These are phyloP conservation scores for Blakeslea trispora DNA, from an alignment of 371 early-diverging fungal genomes.

Conservation along the genomic window DNA sequence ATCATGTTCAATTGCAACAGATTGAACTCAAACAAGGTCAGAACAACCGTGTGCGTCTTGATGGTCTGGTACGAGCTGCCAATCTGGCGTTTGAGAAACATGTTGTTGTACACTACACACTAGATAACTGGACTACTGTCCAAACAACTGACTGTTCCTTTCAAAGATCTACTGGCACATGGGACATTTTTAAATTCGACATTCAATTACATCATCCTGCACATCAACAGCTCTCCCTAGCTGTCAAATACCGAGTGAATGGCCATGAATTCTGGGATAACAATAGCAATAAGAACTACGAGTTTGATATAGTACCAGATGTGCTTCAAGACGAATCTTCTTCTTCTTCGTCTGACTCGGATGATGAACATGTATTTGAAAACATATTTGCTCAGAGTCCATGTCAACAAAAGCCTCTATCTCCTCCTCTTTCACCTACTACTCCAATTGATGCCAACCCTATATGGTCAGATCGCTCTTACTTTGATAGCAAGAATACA, in stretches of 20 bases:
- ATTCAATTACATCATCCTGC: slow-evolving; percentile 13
- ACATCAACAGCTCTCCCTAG: slow-evolving; percentile 20
- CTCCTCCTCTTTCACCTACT: slow-evolving; percentile 24
- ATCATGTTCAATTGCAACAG: slow-evolving; percentile 29
- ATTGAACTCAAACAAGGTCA: slow-evolving; percentile 22
- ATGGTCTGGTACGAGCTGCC: slow-evolving; percentile 68
- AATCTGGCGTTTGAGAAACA: slow-evolving; percentile 79
- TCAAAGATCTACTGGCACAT: slow-evolving; percentile 47
- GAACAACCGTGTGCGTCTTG: slow-evolving; percentile 30
- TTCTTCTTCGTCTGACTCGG: slow-evolving; percentile 14
- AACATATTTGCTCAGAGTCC: slow-evolving; percentile 13
- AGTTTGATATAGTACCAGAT: slow-evolving; percentile 18
- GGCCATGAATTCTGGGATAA: slow-evolving; percentile 82
- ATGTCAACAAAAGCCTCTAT: slow-evolving; percentile 12
- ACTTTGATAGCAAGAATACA: background rate
- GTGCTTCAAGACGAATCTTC: slow-evolving; percentile 10
- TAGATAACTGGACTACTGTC: slow-evolving; percentile 69
- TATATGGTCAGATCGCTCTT: slow-evolving; percentile 7
- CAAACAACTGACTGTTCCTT: slow-evolving; percentile 61
- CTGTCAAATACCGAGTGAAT: slow-evolving; percentile 51
- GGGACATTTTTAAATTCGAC: slow-evolving; percentile 40
- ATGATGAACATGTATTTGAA: slow-evolving; percentile 14
- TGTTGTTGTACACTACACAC: slow-evolving; percentile 68
- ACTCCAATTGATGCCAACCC: slow-evolving; percentile 17
- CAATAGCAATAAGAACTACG: slow-evolving; percentile 70